These are phyloP conservation scores for Starmerella davenportii DNA, from an alignment of 805 yeast genomes.

Conservation along the genomic window DNA sequence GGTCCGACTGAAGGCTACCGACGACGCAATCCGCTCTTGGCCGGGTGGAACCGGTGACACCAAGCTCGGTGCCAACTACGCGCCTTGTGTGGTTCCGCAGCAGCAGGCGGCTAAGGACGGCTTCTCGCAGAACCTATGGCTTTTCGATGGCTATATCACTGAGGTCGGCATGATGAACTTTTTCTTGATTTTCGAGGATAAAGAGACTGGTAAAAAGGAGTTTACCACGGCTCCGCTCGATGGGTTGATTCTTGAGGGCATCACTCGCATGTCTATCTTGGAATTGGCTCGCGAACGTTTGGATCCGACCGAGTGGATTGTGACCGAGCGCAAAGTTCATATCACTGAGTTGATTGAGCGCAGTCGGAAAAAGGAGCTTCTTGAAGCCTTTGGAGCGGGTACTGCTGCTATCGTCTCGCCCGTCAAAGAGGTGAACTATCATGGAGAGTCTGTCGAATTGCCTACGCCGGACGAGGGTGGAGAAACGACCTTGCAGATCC, in stretches of 20 bases:
- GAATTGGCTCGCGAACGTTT: constrained; percentile 60
- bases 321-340: constrained; percentile 68
- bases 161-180: constrained; percentile 98
- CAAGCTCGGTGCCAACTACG: constrained; percentile 93
- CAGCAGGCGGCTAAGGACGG: constrained; percentile 79
- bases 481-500: constrained; percentile 48
- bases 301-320: constrained; percentile 57
- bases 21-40: constrained; percentile 95
- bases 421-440: constrained; percentile 70
- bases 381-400: constrained; percentile 95
- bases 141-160: constrained; percentile 72
- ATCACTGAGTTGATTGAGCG: constrained; percentile 66
- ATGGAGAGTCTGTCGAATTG: constrained; percentile 33
- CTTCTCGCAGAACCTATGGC: constrained; percentile 90
- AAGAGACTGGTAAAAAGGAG: constrained; percentile 60
- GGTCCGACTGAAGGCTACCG: constrained; percentile 84
- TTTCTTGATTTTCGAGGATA: constrained; percentile 64
- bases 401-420: constrained; percentile 97
- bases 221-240: constrained; percentile 91
- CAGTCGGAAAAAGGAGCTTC: constrained; percentile 61
- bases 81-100: constrained; percentile 86
- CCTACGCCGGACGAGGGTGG: constrained; percentile 48
- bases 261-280: constrained; percentile 79
- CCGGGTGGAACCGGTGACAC: constrained; percentile 97
- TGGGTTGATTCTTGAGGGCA: constrained; percentile 94